These are phyloP conservation scores for Hemisphaericaspora xylofermentans DNA, from an alignment of 1,139 yeast species.

Conservation along the genomic window DNA sequence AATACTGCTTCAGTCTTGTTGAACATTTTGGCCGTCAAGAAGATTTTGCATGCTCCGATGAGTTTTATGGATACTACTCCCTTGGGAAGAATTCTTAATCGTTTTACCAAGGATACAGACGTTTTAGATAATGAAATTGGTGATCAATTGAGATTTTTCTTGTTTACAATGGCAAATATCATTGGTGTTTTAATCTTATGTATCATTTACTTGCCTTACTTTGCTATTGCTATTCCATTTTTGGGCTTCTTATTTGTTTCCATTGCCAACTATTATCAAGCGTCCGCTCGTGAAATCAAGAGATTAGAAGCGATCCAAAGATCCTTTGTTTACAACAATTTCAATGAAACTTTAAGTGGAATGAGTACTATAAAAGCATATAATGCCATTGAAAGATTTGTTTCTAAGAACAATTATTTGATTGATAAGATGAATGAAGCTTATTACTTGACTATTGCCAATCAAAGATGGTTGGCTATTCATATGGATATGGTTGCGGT, in stretches of 20 bases:
- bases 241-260: slow-evolving; percentile 34
- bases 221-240: slow-evolving; percentile 49
- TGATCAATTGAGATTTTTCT: slow-evolving; percentile 55
- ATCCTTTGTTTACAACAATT: slow-evolving; percentile 73
- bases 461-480: slow-evolving; percentile 81
- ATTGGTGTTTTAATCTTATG: slow-evolving; percentile 68
- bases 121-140: slow-evolving; percentile 76
- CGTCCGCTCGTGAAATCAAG: slow-evolving; percentile 77
- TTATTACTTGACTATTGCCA: slow-evolving; percentile 62
- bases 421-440: slow-evolving; percentile 75
- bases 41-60: slow-evolving; percentile 64
- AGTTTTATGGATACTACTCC: slow-evolving; percentile 61
- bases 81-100: slow-evolving; percentile 59
- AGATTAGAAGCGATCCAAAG: slow-evolving; percentile 77
- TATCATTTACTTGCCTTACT: slow-evolving; percentile 73
- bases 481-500: slow-evolving; percentile 60
- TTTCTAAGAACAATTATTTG: slow-evolving; percentile 46
- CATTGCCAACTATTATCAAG: slow-evolving; percentile 54
- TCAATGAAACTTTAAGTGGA: slow-evolving; percentile 76
- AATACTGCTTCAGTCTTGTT: slow-evolving; percentile 47
- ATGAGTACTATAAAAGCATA: slow-evolving; percentile 71
- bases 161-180: slow-evolving; percentile 49
- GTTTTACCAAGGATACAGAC: slow-evolving; percentile 82
- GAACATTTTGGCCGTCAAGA: slow-evolving; percentile 52
- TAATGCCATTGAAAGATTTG: slow-evolving; percentile 48